Percentiles rank a stretch among this genome's conserved stretches.
These are phyloP conservation scores for Austroboletus niveus DNA, from an alignment of 1,284 basidiomycete genomes.

Conservation along the genomic window DNA sequence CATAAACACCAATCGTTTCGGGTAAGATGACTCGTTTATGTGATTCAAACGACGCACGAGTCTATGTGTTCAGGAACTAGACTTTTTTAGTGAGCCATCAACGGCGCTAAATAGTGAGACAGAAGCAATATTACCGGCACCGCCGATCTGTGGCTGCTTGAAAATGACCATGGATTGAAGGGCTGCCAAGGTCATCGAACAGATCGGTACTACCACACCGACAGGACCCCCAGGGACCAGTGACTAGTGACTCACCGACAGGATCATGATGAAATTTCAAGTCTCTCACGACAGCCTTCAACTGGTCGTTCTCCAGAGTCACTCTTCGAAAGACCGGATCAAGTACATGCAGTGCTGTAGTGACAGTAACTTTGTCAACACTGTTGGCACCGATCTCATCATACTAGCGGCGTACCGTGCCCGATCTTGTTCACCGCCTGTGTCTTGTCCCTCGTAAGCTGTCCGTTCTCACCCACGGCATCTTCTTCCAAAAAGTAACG, in stretches of 20 bases:
- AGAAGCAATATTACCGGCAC: slow-evolving; percentile 58
- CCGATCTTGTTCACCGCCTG: slow-evolving; percentile 83
- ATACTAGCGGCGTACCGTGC: slow-evolving; percentile 50
- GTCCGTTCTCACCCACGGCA: slow-evolving; percentile 61
- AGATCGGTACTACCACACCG: not conserved
- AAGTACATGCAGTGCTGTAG: slow-evolving; percentile 72
- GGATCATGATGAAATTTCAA: slow-evolving; percentile 82
- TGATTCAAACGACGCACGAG: slow-evolving; percentile 55
- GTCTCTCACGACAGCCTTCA: slow-evolving; percentile 69
- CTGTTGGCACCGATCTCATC: not conserved
- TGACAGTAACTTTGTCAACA: not conserved
- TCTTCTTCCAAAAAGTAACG: slow-evolving; percentile 87
- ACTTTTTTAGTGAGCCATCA: slow-evolving; percentile 20
- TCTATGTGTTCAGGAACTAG: slow-evolving; percentile 76
- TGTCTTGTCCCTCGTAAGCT: slow-evolving; percentile 75
- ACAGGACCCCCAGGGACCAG: not conserved
- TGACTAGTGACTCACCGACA: slow-evolving; percentile 56
- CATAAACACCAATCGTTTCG: not conserved
- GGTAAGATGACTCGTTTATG: slow-evolving; percentile 4
- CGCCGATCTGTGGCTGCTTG: slow-evolving; percentile 87
- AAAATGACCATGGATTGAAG: slow-evolving; percentile 95
- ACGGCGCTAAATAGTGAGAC: not conserved
- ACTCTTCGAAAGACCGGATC: slow-evolving; percentile 79
- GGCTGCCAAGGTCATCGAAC: slow-evolving; percentile 42
- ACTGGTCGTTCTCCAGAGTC: slow-evolving; percentile 71